phyloP scores from a whole-genome alignment of 1,284 basidiomycete genomes.

The Cryptococcus floricola region DNA sequence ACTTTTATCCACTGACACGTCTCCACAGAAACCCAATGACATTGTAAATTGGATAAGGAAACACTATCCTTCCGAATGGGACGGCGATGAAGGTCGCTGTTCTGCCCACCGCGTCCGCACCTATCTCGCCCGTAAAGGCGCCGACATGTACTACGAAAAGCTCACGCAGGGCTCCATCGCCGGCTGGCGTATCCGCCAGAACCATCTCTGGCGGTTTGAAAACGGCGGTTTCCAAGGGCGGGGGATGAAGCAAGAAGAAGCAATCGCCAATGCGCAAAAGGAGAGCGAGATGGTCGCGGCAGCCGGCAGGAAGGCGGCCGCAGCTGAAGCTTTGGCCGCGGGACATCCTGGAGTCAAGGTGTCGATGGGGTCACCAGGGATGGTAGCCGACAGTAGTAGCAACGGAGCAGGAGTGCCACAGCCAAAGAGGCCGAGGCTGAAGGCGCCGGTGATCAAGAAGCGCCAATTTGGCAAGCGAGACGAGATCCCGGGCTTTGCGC shows the following conservation, averaged over 20 bases:
- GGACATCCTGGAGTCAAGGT: conserved; percentile 46
- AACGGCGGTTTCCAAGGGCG: conserved; percentile 47
- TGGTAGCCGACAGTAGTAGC: neutral
- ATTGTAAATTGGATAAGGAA: conserved; percentile 48
- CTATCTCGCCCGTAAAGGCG: conserved; percentile 46
- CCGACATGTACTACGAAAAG: conserved; percentile 50
- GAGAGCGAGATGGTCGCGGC: conserved; percentile 40
- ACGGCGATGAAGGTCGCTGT: conserved; percentile 47
- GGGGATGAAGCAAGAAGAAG: conserved; percentile 49
- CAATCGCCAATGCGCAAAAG: conserved; percentile 37
- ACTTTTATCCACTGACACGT: conserved; percentile 1
- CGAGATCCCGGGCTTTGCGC: neutral
- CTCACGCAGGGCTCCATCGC: conserved; percentile 45
- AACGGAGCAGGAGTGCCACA: conserved; percentile 17
- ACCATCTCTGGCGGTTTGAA: conserved; percentile 47
- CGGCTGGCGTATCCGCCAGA: conserved; percentile 46
- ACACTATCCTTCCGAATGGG: conserved; percentile 47
- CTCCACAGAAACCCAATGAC: conserved; percentile 46
- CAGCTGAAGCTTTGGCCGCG: conserved; percentile 42
- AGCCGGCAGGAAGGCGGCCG: conserved; percentile 42
- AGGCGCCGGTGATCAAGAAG: neutral
- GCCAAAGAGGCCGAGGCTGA: conserved; percentile 12
- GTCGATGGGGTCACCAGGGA: conserved; percentile 32
- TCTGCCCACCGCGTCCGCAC: conserved; percentile 46
- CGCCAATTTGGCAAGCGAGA: neutral